A percentile compares a stretch with the other conserved stretches of the same genome.
Conservation (phyloP, 805 yeast genomes). For the Candida berthetii region DNA sequence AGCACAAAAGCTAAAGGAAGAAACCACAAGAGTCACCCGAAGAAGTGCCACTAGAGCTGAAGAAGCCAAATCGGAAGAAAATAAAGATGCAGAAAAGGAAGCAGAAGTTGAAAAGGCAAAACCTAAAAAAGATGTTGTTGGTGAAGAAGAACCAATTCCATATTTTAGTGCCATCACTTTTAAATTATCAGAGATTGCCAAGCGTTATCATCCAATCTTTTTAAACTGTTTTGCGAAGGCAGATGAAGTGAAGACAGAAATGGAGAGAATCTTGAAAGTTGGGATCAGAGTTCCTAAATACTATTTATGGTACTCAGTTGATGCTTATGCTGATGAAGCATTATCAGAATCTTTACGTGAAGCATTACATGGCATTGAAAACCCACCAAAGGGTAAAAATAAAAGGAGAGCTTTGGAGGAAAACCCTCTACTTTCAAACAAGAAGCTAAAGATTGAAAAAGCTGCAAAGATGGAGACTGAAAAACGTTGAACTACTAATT, state of each 20-base stretch:
- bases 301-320: conserved; percentile 80
- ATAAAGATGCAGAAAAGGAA: conserved; percentile 21
- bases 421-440: conserved; percentile 1
- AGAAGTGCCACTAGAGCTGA: conserved; percentile 14
- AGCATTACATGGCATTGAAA: conserved; percentile 50
- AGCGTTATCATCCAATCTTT: conserved; percentile 56
- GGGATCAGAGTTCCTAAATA: conserved; percentile 59
- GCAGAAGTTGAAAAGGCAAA: conserved; percentile 9
- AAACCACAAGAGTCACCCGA: conserved; percentile 16
- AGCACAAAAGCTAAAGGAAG: conserved; percentile 12
- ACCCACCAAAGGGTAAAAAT: conserved; percentile 29
- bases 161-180: conserved; percentile 59
- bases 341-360: conserved; percentile 59
- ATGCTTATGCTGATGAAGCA: conserved; percentile 63
- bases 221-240: conserved; percentile 56
- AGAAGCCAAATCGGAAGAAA: conserved; percentile 8
- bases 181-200: conserved; percentile 58
- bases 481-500: neutral
- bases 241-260: conserved; percentile 48
- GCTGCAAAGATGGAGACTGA: neutral
- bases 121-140: conserved; percentile 17
- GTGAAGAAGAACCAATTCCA: conserved; percentile 31
- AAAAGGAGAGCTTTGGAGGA: conserved; percentile 15
- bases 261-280: conserved; percentile 51
- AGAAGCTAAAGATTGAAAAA: neutral